A percentile compares a stretch with the other conserved stretches of the same genome.
Evolutionary conservation across 805 yeast genomes (phyloP).

Genomic region (Wickerhamomyces queroliae): DNA sequence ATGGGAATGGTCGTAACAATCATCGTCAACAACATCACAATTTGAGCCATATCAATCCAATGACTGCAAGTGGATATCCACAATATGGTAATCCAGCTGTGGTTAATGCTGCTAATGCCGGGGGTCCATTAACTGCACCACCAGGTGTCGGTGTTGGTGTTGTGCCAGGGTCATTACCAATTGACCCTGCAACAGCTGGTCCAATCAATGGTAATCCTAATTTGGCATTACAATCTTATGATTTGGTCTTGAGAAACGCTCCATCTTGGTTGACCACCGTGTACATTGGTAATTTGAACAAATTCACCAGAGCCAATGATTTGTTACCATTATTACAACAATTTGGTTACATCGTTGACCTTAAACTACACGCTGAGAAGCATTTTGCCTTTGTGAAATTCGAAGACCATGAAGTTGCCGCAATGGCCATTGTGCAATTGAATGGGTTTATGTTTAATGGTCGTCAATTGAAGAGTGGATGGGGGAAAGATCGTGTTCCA

Average conservation of each 20-base stretch:
- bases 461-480: slow-evolving; percentile 73
- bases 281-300: slow-evolving; percentile 81
- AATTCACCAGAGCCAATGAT: slow-evolving; percentile 66
- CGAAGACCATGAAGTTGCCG: slow-evolving; percentile 85
- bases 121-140: slow-evolving; percentile 3
- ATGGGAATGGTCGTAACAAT: slow-evolving; percentile 3
- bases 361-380: slow-evolving; percentile 72
- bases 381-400: slow-evolving; percentile 88
- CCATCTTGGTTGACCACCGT: slow-evolving; percentile 85
- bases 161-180: too few species aligned
- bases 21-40: slow-evolving; percentile 5
- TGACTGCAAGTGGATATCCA: neutral
- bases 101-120: neutral
- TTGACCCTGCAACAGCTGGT: neutral
- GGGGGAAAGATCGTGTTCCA: slow-evolving; percentile 64
- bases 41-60: slow-evolving; percentile 5
- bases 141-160: neutral
- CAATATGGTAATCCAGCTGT: neutral
- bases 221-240: slow-evolving; percentile 51
- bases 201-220: too few species aligned
- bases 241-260: slow-evolving; percentile 66
- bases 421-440: slow-evolving; percentile 77
- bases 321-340: slow-evolving; percentile 67
- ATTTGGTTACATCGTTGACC: slow-evolving; percentile 79
- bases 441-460: slow-evolving; percentile 70